Evolutionary conservation across 495 filamentous ascomycete genomes (phyloP).

Genomic region (Hypoxylon subgilvum): DNA sequence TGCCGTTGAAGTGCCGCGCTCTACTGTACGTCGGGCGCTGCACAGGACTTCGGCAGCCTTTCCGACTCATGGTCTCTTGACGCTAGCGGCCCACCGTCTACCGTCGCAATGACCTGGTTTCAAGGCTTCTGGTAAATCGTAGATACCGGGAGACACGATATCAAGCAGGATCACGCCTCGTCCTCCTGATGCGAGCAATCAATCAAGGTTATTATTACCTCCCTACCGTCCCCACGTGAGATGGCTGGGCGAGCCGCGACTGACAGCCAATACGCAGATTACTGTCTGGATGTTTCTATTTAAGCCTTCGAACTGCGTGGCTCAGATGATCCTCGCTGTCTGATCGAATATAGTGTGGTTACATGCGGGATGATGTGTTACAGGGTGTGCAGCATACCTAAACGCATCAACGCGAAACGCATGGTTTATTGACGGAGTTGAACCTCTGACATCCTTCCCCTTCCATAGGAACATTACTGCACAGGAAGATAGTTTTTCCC

Average conservation of each 20-base stretch:
- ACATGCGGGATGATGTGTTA: conserved; percentile 35
- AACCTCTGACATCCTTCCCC: conserved; percentile 2
- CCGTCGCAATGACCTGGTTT: too few relatives aligned
- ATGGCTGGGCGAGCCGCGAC: neutral
- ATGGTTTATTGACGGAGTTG: conserved; percentile 24
- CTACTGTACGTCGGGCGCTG: neutral
- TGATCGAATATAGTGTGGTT: conserved; percentile 36
- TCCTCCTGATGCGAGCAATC: neutral
- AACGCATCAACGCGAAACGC: conserved; percentile 30
- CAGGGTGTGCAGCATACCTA: conserved; percentile 32
- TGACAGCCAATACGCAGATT: neutral
- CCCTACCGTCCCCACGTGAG: neutral
- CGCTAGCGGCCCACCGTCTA: neutral
- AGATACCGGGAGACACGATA: conserved; percentile 11
- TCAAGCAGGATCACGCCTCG: conserved; percentile 15
- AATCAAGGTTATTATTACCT: conserved; percentile 12
- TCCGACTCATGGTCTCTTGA: conserved; percentile 14
- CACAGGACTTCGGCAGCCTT: conserved; percentile 13
- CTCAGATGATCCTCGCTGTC: conserved; percentile 24
- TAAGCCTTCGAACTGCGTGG: conserved; percentile 21
- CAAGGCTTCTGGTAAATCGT: too few relatives aligned
- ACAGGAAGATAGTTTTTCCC: too few relatives aligned
- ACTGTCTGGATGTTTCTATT: conserved; percentile 27
- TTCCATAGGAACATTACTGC: neutral
- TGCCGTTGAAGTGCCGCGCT: neutral